Evolutionary conservation across 2,329 filamentous ascomycete species (phyloP), one percentile per base, ranked within the genome.

Genomic region (Penicillium sp.): DNA sequence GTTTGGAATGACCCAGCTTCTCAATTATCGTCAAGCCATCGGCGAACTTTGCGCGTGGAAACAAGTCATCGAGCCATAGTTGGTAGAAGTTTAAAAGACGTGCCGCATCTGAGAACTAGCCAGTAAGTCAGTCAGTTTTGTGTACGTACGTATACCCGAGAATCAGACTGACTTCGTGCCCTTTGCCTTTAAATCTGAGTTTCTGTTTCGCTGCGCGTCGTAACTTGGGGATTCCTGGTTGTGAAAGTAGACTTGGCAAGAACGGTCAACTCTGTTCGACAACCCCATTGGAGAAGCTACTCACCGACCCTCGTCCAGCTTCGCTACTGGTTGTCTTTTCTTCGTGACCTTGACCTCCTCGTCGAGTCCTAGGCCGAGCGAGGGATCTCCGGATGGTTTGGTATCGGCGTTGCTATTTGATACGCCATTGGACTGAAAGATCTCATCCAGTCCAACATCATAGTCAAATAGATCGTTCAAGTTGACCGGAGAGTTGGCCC

Each of bases 1-100:
- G 76, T 64, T 87, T 90, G 59, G 85, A 88, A 69, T 96, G 93
- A 1, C 93, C 93, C 0, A 89, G 77, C 69, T 95, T 96, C 67
- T 98, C 93, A 2, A 97, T 87, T 74, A 97, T 95, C 31, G 78
- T 74, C 6, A 97, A 74, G 2, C 87, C 93, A 61, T 98, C 93
- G 39, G 87, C 79, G 62, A 98, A 98, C 62, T 89, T 91, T 4
- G 91, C 93, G 62, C 94, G 89, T 10, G 93, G 93, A 62, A 90
- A 98, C 10, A 98, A 76, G 62, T 96, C 89, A 69, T 98, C 91
- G 1, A 98, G 85, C 93, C 93, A 98, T 46, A 95, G 70, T 66
- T 97, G 93, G 65, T 97, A 98, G 65, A 94, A 87, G 20, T 87
- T 88, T 39, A 98, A 77, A 20, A 98, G 77, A 13, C 84, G 81